Conservation (phyloP, 495 filamentous ascomycete genomes). For the Pseudomonodictys pantanalensis region DNA sequence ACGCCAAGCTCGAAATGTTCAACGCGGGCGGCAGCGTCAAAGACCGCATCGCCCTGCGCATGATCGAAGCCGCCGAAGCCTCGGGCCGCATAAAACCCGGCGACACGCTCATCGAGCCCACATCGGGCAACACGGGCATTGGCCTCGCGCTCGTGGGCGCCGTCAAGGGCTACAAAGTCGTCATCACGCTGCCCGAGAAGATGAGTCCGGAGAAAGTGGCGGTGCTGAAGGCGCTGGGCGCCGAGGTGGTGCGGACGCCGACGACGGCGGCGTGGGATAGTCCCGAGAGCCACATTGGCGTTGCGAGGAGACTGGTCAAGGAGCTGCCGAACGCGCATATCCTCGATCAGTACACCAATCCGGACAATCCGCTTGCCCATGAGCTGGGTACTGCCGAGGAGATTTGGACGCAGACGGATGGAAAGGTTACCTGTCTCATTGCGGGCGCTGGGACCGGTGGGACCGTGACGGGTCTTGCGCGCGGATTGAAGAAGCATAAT, state of each 20-base stretch:
- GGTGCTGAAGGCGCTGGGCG: constrained; percentile 86
- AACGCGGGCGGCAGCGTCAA: constrained; percentile 98
- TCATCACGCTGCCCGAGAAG: constrained; percentile 98
- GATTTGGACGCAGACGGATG: constrained; percentile 87
- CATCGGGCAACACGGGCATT: constrained; percentile 96
- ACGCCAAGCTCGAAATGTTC: constrained; percentile 94
- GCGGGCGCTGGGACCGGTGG: constrained; percentile 95
- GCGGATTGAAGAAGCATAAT: constrained; percentile 84
- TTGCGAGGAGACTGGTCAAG: constrained; percentile 83
- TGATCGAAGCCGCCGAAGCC: constrained; percentile 95
- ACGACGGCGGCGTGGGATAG: constrained; percentile 92
- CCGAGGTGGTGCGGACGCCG: constrained; percentile 95
- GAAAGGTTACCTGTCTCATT: constrained; percentile 80
- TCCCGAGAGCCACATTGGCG: constrained; percentile 95
- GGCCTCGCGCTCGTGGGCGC: constrained; percentile 90
- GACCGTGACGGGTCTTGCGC: constrained; percentile 87
- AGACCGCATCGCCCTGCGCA: constrained; percentile 92
- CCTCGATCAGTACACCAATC: constrained; percentile 91
- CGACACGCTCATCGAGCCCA: constrained; percentile 96
- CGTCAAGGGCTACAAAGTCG: constrained; percentile 94
- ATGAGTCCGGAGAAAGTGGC: constrained; percentile 98
- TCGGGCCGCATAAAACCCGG: constrained; percentile 93
- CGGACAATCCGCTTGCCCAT: constrained; percentile 88
- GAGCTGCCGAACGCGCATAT: constrained; percentile 97
- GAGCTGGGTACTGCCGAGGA: constrained; percentile 94